Conservation (phyloP, 2,329 filamentous ascomycete genomes). For the Triangularia verruculosa region DNA sequence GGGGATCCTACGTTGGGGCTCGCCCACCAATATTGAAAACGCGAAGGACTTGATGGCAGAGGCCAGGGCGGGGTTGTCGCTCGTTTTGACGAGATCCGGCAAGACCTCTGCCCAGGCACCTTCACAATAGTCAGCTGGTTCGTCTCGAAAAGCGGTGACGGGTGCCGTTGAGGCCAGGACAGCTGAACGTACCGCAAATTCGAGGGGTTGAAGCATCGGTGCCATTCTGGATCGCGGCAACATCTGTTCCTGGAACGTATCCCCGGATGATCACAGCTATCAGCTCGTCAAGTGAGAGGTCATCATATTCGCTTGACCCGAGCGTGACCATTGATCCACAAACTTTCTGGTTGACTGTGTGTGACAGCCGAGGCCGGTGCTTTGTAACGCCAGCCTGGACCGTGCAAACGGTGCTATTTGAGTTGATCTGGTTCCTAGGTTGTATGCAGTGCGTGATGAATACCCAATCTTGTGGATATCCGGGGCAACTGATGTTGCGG, state of each 20-base stretch:
- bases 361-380: neutral
- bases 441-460: conserved; percentile 13
- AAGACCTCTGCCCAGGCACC: conserved; percentile 41
- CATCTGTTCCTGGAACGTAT: conserved; percentile 6
- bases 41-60: conserved; percentile 36
- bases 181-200: neutral
- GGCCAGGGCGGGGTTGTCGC: conserved; percentile 27
- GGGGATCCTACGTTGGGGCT: conserved; percentile 21
- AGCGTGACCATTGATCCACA: neutral
- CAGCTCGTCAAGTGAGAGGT: neutral
- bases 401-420: no score
- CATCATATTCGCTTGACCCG: neutral
- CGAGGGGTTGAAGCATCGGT: neutral
- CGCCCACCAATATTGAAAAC: conserved; percentile 30
- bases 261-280: conserved; percentile 2
- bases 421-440: neutral
- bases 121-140: conserved; percentile 28
- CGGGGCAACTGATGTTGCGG: conserved; percentile 18
- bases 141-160: no score
- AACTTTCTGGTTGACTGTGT: neutral
- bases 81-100: conserved; percentile 30
- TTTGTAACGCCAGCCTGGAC: neutral
- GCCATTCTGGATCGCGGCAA: neutral
- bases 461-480: conserved; percentile 20
- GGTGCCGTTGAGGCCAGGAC: neutral